Conservation (phyloP, 208 protist species). For the Leptomonas pyrrhocoris region DNA sequence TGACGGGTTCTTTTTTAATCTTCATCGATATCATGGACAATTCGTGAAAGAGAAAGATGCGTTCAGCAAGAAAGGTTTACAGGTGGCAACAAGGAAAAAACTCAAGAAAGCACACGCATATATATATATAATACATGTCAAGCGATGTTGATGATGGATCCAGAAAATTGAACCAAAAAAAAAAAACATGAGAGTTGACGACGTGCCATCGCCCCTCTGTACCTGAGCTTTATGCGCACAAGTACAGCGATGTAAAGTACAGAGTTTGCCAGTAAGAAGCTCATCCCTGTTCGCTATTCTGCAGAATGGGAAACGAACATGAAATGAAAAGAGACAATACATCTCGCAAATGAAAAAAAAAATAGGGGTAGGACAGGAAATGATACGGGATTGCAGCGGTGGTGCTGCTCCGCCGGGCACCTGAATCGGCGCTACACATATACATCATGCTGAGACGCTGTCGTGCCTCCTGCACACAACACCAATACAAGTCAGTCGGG, state of each 20-base stretch:
- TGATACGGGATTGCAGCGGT: conserved; percentile 13
- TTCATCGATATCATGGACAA: too few relatives aligned
- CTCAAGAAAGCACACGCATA: conserved; percentile 1
- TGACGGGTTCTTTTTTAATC: too few relatives aligned
- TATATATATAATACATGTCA: too few relatives aligned
- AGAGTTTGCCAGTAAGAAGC: too few relatives aligned
- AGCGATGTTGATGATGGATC: too few relatives aligned
- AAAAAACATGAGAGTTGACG: neutral
- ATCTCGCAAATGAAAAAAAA: conserved; percentile 1
- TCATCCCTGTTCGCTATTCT: too few relatives aligned
- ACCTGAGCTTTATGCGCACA: too few relatives aligned
- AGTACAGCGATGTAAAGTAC: too few relatives aligned
- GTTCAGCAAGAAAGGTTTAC: neutral
- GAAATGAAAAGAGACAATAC: neutral
- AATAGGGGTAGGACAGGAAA: conserved; percentile 2
- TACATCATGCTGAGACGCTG: neutral
- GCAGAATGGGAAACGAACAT: neutral
- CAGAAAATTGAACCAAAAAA: too few relatives aligned
- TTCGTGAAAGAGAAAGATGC: neutral
- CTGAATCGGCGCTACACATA: neutral
- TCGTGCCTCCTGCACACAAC: too few relatives aligned
- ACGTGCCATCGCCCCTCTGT: too few relatives aligned
- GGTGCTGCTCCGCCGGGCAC: neutral
- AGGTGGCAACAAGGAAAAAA: neutral
- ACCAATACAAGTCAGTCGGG: too few relatives aligned